Base-by-base conservation (phyloP, 768 basidiomycete genomes). In the Lentinula sp. region DNA sequence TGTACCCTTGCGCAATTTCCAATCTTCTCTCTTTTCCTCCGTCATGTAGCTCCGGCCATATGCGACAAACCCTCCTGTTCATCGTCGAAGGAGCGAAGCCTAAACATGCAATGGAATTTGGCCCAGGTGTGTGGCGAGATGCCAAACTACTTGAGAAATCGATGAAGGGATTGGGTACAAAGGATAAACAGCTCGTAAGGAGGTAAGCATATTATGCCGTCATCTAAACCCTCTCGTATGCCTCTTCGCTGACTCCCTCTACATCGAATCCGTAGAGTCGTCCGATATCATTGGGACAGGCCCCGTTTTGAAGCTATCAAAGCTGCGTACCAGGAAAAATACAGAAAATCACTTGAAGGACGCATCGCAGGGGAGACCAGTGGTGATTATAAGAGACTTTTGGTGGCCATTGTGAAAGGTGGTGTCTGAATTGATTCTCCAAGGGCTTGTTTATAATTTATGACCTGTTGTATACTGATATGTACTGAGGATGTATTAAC, bases 151-250 rank as follows among this genome's bases (percentile, higher is more conserved):
- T 78, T 23, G 69, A 76, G 56, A 65, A 65, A 13, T 66, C 75
- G 7, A 76, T 76, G 75, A 60, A 67, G 0, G 76, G 77, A 13
- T 60, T 70, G 61, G 77, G 77, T 2, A 78, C 77, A 2, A 75
- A 77, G 61, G 77, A 78, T 48, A 71, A 75, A 59, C 59, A 73
- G 46, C 64, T 78, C 54, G 68, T 73, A 35, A 74, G 71, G 58
- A 66, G 77, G 35, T 63, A 76, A 35, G 68, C 3, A 28, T 28
- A 28, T 28, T 3, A 28, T 28, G 28, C 28, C 28, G 28, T 28
- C 3, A 28, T 75, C 8, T 1, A 52, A 18, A 13, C 57, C 57
- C 75, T 57, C 64, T 18, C 8, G 15, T 52, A 4, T 31, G 2
- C 42, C 0, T n/a, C 15, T 31, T 31, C 16, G 5, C 21, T 23